phyloP scores from a whole-genome alignment of 139 green algal genomes.

The Chlamydomonas eustigma region DNA sequence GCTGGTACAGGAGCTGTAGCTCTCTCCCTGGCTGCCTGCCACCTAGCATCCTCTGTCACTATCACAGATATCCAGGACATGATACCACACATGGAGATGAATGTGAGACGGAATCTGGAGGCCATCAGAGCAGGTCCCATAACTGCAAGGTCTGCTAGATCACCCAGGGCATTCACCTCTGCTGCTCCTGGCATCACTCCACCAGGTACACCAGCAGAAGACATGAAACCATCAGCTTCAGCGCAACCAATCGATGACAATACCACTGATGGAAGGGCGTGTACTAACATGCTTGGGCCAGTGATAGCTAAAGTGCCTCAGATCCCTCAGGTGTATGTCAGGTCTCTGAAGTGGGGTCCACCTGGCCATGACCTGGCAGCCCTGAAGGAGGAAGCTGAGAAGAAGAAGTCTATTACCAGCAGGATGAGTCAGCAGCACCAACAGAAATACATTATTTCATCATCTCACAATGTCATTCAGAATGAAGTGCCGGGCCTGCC shows the following conservation, averaged over 20 bases:
- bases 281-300: too few relatives aligned
- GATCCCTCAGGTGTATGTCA: neutral
- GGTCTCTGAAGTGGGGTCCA: constrained; percentile 18
- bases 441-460: too few relatives aligned
- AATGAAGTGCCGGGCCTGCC: neutral
- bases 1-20: constrained; percentile 37
- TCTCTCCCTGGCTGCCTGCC: constrained; percentile 23
- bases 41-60: constrained; percentile 12
- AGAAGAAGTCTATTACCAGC: too few relatives aligned
- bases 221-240: too few relatives aligned
- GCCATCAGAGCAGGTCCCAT: neutral
- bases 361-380: constrained; percentile 17
- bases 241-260: too few relatives aligned
- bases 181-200: neutral
- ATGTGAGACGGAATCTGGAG: constrained; percentile 10
- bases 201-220: too few relatives aligned
- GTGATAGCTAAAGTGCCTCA: neutral
- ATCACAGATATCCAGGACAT: constrained; percentile 39
- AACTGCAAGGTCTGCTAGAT: neutral
- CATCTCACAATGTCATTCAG: too few relatives aligned
- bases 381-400: too few relatives aligned
- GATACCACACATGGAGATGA: constrained; percentile 28
- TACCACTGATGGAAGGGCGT: too few relatives aligned
- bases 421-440: constrained; percentile 8
- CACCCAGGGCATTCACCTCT: neutral